A percentile compares a stretch with the other conserved stretches of the same genome.
These are phyloP conservation scores for Agrocybe chaxingu DNA, from an alignment of 768 basidiomycete genomes.

Conservation along the genomic window DNA sequence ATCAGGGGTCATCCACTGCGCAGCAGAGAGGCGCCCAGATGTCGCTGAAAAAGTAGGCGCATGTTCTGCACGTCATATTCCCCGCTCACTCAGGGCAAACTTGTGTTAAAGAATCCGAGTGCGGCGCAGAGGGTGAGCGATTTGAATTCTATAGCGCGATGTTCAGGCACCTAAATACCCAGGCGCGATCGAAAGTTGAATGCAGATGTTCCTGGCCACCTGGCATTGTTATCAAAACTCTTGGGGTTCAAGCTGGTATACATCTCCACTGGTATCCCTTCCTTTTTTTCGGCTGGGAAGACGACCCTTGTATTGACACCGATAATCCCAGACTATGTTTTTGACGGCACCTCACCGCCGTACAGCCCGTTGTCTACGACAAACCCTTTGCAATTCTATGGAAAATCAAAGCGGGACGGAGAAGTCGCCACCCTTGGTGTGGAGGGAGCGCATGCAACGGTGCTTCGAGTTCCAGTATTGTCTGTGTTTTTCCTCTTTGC, in stretches of 20 bases:
- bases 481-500: conserved; percentile 31
- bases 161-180: neutral
- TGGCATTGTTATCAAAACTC: conserved; percentile 63
- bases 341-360: conserved; percentile 89
- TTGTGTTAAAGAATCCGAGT: conserved; percentile 54
- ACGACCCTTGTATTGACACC: neutral
- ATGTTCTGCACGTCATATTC: neutral
- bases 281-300: neutral
- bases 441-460: conserved; percentile 52
- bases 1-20: conserved; percentile 89
- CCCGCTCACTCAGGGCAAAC: conserved; percentile 5
- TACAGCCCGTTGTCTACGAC: conserved; percentile 72
- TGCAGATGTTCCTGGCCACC: conserved; percentile 64
- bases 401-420: conserved; percentile 81
- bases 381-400: conserved; percentile 89
- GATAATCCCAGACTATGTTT: conserved; percentile 76
- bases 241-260: conserved; percentile 75
- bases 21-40: conserved; percentile 91
- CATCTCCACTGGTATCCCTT: conserved; percentile 79
- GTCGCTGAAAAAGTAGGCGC: conserved; percentile 79
- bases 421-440: conserved; percentile 73
- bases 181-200: conserved; percentile 59
- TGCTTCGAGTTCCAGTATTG: conserved; percentile 91
- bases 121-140: conserved; percentile 54
- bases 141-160: neutral